These are phyloP conservation scores for Syncephalastrum sp. DNA, from an alignment of 371 early-diverging fungal genomes.

Conservation along the genomic window DNA sequence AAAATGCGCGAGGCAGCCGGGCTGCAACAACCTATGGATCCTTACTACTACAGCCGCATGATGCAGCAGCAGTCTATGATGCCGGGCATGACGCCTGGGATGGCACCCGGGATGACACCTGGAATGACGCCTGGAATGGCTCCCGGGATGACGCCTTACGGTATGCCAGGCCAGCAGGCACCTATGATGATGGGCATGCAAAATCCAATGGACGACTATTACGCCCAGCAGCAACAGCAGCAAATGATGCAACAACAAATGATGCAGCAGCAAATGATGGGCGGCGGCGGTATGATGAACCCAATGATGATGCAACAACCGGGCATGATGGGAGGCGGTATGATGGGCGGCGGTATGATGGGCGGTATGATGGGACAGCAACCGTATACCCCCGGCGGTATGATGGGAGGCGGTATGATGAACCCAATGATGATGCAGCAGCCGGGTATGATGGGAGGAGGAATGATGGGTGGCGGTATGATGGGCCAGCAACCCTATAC, in stretches of 20 bases:
- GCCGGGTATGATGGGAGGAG: conserved; percentile 6
- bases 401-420: conserved; percentile 9
- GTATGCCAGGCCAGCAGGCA: conserved; percentile 1
- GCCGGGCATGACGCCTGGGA: conserved; percentile 2
- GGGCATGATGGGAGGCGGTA: neutral
- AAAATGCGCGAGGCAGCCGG: conserved; percentile 14
- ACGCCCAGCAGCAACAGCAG: too few species aligned
- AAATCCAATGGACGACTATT: too few species aligned
- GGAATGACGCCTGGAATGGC: conserved; percentile 9
- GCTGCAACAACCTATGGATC: conserved; percentile 7
- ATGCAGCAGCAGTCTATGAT: conserved; percentile 13
- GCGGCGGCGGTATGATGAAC: conserved; percentile 6
- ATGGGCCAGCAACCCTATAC: conserved; percentile 1
- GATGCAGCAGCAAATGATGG: neutral
- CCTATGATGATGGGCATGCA: conserved; percentile 6
- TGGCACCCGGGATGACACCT: conserved; percentile 11
- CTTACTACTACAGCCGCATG: conserved; percentile 11
- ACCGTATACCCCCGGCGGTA: conserved; percentile 9
- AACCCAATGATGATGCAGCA: conserved; percentile 16
- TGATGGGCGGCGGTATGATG: conserved; percentile 11
- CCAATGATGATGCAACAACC: conserved; percentile 4
- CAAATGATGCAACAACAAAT: too few species aligned
- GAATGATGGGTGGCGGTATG: conserved; percentile 11
- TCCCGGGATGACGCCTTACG: neutral
- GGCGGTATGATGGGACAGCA: conserved; percentile 2